Evolutionary conservation across 2,329 filamentous ascomycete genomes (phyloP), one percentile per base, ranked within the genome.

Genomic region (Apiospora rasikravindrae): DNA sequence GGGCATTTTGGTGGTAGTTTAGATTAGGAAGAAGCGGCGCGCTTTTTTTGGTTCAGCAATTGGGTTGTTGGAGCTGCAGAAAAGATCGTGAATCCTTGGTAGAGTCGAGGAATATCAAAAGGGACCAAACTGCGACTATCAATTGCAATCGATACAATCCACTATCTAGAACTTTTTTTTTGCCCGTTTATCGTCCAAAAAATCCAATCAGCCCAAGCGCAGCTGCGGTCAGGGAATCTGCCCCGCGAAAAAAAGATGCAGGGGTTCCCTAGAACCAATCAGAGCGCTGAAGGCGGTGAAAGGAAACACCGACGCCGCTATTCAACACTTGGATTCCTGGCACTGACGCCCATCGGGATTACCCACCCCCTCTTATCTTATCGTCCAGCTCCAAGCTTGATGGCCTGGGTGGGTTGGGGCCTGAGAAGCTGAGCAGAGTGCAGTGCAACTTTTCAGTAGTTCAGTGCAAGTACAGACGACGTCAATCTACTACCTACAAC

Each of bases 1-100:
- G 82, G 96, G 96, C 96, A 99, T 99, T 42, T 26, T 76, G 68
- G 68, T 37, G 68, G 68, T 69, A 7, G 29, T 68, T 68, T 49
- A 1, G 14, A 11, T 22, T 19, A 14, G 16, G 0, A 7, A 24
- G 22, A 49, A 40, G 45, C 45, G 45, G 6, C 45, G 57, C 19
- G 57, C 29, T 40, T 37, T 19, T 64, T 64, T 64, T n/a, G 10
- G 14, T 37, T n/a, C 29, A 19, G 19, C 29, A 4, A 61, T 33
- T 57, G 29, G 16, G 53, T 64, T 64, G 33, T 40, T 64, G 19
- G 13, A 64, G 19, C n/a, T 51, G 49, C 49, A 24, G 49, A 51
- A 51, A 26, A 24, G n/a, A 10, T 26, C 49, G 49, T 51, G 45
- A 49, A 49, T 10, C 33, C n/a, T 66, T 42, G 67, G 26, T 69